Conservation (phyloP, 768 basidiomycete species). For the Termitomyces sp. region DNA sequence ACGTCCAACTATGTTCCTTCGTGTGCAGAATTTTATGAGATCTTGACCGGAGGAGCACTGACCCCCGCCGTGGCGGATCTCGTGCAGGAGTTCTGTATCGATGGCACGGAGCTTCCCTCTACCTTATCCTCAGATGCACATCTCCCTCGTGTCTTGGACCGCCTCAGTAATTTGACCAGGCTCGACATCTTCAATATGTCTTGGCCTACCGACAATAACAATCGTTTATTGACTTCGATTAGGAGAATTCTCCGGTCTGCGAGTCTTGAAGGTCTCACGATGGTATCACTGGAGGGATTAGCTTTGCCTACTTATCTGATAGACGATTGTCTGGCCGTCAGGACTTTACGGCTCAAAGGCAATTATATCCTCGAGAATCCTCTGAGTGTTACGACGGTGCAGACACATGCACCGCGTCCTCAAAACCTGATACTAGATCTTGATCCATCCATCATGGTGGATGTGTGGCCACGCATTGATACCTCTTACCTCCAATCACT, state of each 20-base stretch:
- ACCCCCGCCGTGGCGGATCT: background rate
- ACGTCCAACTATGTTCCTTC: background rate
- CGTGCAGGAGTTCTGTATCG: conserved; percentile 2
- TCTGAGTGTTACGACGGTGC: background rate
- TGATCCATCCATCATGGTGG: background rate
- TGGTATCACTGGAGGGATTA: background rate
- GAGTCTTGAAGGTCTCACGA: background rate
- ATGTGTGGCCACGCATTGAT: conserved; percentile 1
- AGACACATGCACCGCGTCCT: background rate
- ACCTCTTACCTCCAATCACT: conserved; percentile 2
- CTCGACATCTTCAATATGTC: background rate
- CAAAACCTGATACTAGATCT: background rate
- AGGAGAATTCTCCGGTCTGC: background rate
- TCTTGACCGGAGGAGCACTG: background rate
- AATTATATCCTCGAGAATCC: background rate
- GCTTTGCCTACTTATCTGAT: background rate
- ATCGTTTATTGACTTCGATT: background rate
- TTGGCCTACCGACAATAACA: background rate
- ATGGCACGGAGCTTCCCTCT: background rate
- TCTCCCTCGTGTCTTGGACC: background rate
- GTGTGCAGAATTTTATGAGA: background rate
- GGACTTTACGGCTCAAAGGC: background rate
- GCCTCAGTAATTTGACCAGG: background rate
- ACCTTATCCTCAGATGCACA: background rate
- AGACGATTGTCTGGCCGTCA: background rate